phyloP scores from a whole-genome alignment of 306 rosid species.

The Cucurbita argyrosperma region DNA sequence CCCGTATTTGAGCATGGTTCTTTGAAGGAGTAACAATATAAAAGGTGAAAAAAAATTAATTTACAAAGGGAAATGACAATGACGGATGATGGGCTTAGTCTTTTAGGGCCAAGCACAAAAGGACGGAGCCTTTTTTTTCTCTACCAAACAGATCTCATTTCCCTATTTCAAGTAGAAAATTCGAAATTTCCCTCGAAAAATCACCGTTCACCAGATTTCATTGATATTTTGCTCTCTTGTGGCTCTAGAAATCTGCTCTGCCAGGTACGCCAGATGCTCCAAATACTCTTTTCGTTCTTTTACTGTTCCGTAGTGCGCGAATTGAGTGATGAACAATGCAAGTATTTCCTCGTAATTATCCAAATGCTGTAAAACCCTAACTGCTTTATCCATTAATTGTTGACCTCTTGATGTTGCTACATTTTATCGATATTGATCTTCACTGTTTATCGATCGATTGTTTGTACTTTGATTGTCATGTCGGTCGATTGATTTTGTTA shows the following conservation, averaged over 20 bases:
- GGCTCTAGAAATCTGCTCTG: background rate
- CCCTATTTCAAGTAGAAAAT: background rate
- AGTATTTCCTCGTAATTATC: background rate
- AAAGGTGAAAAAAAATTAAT: too few relatives aligned
- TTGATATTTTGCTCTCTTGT: background rate
- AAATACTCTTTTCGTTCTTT: background rate
- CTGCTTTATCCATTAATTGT: background rate
- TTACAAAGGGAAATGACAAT: too few relatives aligned
- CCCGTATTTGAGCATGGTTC: too few relatives aligned
- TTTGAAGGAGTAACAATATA: too few relatives aligned
- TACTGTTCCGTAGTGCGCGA: background rate
- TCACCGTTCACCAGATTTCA: background rate
- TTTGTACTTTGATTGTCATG: background rate
- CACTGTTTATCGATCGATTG: too few relatives aligned
- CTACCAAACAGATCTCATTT: background rate
- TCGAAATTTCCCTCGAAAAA: background rate
- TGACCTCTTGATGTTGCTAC: background rate
- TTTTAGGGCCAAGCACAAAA: too few relatives aligned
- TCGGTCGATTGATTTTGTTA: background rate
- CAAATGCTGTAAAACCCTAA: background rate
- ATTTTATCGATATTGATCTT: background rate
- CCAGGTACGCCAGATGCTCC: conserved; percentile 1
- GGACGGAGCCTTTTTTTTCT: too few relatives aligned
- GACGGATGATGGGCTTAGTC: too few relatives aligned
- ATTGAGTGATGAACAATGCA: conserved; percentile 2